phyloP scores from a whole-genome alignment of 2,329 filamentous ascomycete species.

The Talaromyces albobiverticillius region DNA sequence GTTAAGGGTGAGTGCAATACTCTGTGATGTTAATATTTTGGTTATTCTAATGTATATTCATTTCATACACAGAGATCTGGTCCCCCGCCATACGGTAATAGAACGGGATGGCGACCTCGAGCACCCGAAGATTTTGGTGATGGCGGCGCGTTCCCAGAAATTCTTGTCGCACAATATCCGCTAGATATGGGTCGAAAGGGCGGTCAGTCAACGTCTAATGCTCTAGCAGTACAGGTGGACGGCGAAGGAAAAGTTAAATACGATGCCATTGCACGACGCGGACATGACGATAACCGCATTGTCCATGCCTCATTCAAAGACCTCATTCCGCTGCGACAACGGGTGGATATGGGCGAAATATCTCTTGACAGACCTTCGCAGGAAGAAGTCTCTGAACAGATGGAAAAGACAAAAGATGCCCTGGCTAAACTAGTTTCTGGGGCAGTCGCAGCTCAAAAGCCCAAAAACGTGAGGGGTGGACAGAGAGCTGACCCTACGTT shows the following conservation, averaged over 20 bases:
- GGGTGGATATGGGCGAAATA: constrained; percentile 88
- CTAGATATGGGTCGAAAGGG: constrained; percentile 88
- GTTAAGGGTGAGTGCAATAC: constrained; percentile 57
- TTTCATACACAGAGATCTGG: constrained; percentile 62
- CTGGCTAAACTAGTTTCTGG: constrained; percentile 78
- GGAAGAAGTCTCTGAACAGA: constrained; percentile 78
- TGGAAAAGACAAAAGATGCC: constrained; percentile 84
- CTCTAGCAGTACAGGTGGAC: constrained; percentile 88
- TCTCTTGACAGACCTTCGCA: constrained; percentile 79
- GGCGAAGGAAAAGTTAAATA: constrained; percentile 92
- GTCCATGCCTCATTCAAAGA: constrained; percentile 97
- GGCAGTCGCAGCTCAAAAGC: constrained; percentile 87
- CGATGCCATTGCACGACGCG: constrained; percentile 87
- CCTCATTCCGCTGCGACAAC: constrained; percentile 87
- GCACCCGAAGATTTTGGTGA: constrained; percentile 89
- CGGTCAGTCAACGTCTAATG: constrained; percentile 69
- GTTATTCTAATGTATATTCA: background rate
- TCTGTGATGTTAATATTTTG: background rate
- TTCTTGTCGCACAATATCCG: constrained; percentile 91
- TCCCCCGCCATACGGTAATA: constrained; percentile 82
- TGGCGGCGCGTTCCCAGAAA: constrained; percentile 92
- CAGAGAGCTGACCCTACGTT: constrained; percentile 82
- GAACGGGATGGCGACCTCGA: constrained; percentile 86
- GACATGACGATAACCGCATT: constrained; percentile 77
- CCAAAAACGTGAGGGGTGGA: constrained; percentile 88